These are phyloP conservation scores for Lodderomyces parapsilosis DNA, from an alignment of 1,139 yeast genomes.

Conservation along the genomic window DNA sequence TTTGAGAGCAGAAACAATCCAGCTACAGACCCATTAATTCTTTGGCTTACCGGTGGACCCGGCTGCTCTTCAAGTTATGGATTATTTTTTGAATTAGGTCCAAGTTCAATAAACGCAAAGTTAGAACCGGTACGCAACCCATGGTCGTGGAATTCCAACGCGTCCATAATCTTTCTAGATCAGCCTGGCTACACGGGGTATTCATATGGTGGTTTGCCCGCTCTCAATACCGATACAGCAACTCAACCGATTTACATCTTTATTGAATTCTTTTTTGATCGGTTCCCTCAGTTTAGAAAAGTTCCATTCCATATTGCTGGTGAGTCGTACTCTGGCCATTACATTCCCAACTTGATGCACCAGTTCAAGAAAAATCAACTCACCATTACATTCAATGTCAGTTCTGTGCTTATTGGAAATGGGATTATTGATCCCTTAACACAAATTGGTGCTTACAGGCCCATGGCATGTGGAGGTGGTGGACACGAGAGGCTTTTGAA, in stretches of 20 bases:
- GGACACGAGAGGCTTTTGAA: slow-evolving; percentile 30
- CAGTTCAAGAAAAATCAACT: slow-evolving; percentile 37
- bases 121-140: slow-evolving; percentile 40
- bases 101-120: slow-evolving; percentile 33
- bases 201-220: slow-evolving; percentile 58
- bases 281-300: slow-evolving; percentile 64
- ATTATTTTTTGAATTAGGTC: slow-evolving; percentile 44
- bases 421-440: slow-evolving; percentile 86
- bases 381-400: slow-evolving; percentile 72
- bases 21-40: slow-evolving; percentile 39
- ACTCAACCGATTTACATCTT: slow-evolving; percentile 77
- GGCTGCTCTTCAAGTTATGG: slow-evolving; percentile 48
- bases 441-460: slow-evolving; percentile 78
- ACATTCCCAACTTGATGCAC: slow-evolving; percentile 53
- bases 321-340: slow-evolving; percentile 93
- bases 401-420: slow-evolving; percentile 85
- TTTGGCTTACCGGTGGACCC: slow-evolving; percentile 50
- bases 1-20: slow-evolving; percentile 49
- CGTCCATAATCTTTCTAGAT: slow-evolving; percentile 45
- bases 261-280: slow-evolving; percentile 77
- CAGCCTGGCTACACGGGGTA: slow-evolving; percentile 62
- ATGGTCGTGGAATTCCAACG: slow-evolving; percentile 43
- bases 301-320: slow-evolving; percentile 70
- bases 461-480: slow-evolving; percentile 90
- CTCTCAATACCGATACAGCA: slow-evolving; percentile 75